A percentile compares a stretch with the other conserved stretches of the same genome.
Conservation (phyloP, 768 basidiomycete species). For the Phanerochaete carnosa region DNA sequence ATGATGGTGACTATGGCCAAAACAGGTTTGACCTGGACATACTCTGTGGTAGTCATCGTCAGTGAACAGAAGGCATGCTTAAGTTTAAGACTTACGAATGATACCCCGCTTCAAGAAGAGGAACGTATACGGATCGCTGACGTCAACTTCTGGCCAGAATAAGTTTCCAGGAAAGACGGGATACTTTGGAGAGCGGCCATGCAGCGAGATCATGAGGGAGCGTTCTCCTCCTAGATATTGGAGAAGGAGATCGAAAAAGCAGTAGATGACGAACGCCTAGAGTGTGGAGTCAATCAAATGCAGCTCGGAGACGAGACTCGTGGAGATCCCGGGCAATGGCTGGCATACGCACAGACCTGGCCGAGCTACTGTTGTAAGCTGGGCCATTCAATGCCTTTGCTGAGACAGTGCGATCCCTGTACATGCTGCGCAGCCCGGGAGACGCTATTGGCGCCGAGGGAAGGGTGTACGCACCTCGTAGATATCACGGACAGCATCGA, state of each 20-base stretch:
- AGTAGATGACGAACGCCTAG: constrained; percentile 93
- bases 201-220: constrained; percentile 85
- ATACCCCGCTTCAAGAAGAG: constrained; percentile 94
- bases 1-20: constrained; percentile 82
- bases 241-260: constrained; percentile 81
- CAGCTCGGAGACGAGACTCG: not conserved
- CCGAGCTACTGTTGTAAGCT: not conserved
- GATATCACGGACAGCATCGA: constrained; percentile 91
- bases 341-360: not conserved
- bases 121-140: constrained; percentile 93
- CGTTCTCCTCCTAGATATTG: constrained; percentile 92
- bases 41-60: constrained; percentile 55
- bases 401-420: not conserved
- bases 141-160: constrained; percentile 85
- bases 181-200: constrained; percentile 84
- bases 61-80: not conserved
- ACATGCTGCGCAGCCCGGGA: not conserved
- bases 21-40: constrained; percentile 94
- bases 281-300: not conserved
- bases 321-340: not conserved
- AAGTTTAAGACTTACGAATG: constrained; percentile 67
- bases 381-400: not conserved
- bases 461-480: constrained; percentile 70
- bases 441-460: not conserved
- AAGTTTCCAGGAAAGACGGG: constrained; percentile 84